phyloP scores from a whole-genome alignment of 2,329 filamentous ascomycete species.

The Ascochyta clinopodiicola region DNA sequence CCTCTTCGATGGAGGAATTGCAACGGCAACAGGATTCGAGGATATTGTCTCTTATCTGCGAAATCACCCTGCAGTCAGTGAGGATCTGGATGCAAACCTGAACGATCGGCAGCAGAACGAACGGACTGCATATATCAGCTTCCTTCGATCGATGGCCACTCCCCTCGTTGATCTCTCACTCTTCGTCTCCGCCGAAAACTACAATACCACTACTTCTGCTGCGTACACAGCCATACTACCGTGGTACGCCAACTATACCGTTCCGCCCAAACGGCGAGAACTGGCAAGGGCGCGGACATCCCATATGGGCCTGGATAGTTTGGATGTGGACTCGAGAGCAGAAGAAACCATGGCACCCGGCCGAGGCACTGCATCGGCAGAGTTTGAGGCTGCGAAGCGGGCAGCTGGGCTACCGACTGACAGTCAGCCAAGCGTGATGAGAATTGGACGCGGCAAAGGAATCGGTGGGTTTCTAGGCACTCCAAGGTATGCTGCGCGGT shows the following conservation, averaged over 20 bases:
- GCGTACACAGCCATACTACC: slow-evolving; percentile 80
- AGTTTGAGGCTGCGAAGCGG: slow-evolving; percentile 48
- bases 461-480: slow-evolving; percentile 67
- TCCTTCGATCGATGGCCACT: slow-evolving; percentile 76
- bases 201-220: slow-evolving; percentile 75
- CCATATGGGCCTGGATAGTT: slow-evolving; percentile 55
- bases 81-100: slow-evolving; percentile 40
- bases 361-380: slow-evolving; percentile 38
- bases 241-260: slow-evolving; percentile 87
- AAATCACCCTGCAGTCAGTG: slow-evolving; percentile 30
- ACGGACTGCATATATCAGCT: slow-evolving; percentile 63
- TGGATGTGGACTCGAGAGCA: slow-evolving; percentile 53
- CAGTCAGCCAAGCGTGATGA: slow-evolving; percentile 49
- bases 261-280: slow-evolving; percentile 75
- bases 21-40: slow-evolving; percentile 66
- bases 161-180: slow-evolving; percentile 84
- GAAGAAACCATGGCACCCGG: slow-evolving; percentile 43
- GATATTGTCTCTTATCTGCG: slow-evolving; percentile 66
- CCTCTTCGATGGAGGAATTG: slow-evolving; percentile 59
- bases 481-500: slow-evolving; percentile 74
- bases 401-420: slow-evolving; percentile 47
- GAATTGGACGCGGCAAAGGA: slow-evolving; percentile 63
- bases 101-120: slow-evolving; percentile 46
- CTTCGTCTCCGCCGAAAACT: slow-evolving; percentile 90
- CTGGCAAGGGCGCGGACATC: slow-evolving; percentile 72